Conservation (phyloP, 2,329 filamentous ascomycete species). For the Thelonectria blattea region DNA sequence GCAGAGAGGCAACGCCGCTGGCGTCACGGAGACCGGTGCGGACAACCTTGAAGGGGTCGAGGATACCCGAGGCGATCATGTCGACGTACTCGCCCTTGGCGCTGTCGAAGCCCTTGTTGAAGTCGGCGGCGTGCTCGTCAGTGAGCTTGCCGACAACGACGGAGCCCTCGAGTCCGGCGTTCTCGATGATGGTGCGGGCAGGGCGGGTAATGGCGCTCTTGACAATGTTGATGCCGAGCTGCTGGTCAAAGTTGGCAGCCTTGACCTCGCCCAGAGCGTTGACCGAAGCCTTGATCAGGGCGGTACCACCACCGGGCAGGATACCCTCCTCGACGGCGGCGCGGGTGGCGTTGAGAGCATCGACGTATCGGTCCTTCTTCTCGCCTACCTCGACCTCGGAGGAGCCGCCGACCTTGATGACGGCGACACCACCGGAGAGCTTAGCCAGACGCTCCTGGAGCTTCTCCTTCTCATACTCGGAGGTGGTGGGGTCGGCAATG, state of each 20-base stretch:
- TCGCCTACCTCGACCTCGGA: slow-evolving; percentile 99
- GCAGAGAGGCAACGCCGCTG: slow-evolving; percentile 92
- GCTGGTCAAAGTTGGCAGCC: slow-evolving; percentile 96
- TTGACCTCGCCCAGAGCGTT: slow-evolving; percentile 86
- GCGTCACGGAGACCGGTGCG: slow-evolving; percentile 94
- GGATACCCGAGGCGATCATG: slow-evolving; percentile 96
- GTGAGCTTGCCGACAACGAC: slow-evolving; percentile 98
- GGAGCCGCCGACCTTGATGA: slow-evolving; percentile 98
- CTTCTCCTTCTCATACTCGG: slow-evolving; percentile 99
- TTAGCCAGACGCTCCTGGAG: slow-evolving; percentile 99
- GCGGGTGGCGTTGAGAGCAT: slow-evolving; percentile 96
- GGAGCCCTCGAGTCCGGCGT: slow-evolving; percentile 93
- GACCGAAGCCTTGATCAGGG: slow-evolving; percentile 93
- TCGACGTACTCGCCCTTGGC: slow-evolving; percentile 97
- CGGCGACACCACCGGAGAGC: slow-evolving; percentile 97
- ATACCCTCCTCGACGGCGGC: slow-evolving; percentile 99
- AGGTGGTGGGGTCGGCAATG: slow-evolving; percentile 91
- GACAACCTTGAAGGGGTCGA: slow-evolving; percentile 99
- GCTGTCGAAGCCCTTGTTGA: slow-evolving; percentile 98
- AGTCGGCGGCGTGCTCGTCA: slow-evolving; percentile 88
- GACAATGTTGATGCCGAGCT: slow-evolving; percentile 96
- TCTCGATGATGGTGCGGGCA: slow-evolving; percentile 95
- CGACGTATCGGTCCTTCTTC: slow-evolving; percentile 99
- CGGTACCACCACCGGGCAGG: slow-evolving; percentile 96
- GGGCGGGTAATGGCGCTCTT: slow-evolving; percentile 98